A percentile compares a stretch with the other conserved stretches of the same genome.
Conservation (phyloP, 495 filamentous ascomycete genomes). For the Viridothelium virens region DNA sequence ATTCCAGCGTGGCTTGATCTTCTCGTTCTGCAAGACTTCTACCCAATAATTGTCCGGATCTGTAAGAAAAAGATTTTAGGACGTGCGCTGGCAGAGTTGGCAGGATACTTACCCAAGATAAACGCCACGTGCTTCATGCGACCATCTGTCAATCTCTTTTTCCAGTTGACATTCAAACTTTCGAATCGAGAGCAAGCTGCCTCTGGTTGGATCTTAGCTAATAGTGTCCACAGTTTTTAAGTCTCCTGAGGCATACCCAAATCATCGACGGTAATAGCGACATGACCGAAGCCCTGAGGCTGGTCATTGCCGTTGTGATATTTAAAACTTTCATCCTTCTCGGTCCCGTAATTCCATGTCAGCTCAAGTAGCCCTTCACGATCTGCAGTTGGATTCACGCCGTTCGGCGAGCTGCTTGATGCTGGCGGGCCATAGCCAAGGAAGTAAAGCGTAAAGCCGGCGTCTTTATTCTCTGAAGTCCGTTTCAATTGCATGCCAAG, state of each 20-base stretch:
- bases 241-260: constrained; percentile 33
- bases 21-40: constrained; percentile 75
- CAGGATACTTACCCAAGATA: constrained; percentile 45
- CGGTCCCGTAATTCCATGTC: constrained; percentile 96
- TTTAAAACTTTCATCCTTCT: constrained; percentile 72
- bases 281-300: constrained; percentile 90
- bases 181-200: constrained; percentile 82
- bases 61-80: constrained; percentile 13
- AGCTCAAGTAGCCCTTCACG: constrained; percentile 81
- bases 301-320: constrained; percentile 91
- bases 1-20: constrained; percentile 33
- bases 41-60: constrained; percentile 94
- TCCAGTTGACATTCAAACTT: constrained; percentile 72
- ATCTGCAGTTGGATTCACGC: constrained; percentile 51
- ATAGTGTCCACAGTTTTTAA: not conserved
- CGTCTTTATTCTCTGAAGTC: constrained; percentile 59
- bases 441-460: constrained; percentile 86
- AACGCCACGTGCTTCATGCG: constrained; percentile 95
- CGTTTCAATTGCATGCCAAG: constrained; percentile 79
- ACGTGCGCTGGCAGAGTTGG: not conserved
- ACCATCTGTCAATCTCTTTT: constrained; percentile 88
- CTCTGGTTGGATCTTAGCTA: constrained; percentile 32
- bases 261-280: constrained; percentile 84
- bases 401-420: constrained; percentile 42
- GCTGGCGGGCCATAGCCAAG: constrained; percentile 63